Evolutionary conservation across 2,329 filamentous ascomycete genomes (phyloP), one percentile per base, ranked within the genome.

Genomic region (Magnaporthiopsis rhizophila): DNA sequence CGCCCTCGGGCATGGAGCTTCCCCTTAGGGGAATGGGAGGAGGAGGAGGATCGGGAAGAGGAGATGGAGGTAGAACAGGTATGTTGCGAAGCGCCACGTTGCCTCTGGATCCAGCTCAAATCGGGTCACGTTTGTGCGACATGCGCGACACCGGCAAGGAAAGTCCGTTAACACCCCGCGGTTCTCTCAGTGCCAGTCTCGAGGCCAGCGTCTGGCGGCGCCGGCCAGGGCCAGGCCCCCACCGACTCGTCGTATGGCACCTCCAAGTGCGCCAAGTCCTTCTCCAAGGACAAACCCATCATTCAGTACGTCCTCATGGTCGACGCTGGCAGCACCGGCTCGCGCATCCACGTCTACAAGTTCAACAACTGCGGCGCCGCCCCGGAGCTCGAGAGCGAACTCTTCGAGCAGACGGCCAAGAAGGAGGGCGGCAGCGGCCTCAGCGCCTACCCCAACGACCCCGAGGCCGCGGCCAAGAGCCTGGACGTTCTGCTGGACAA

Each of bases 251-350:
- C 87, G 11, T 83, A 87, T 71, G 85, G 85, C 69, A 88, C 90
- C 68, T 82, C 85, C 58, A 89, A 86, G 78, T 99, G 95, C 83
- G 87, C 87, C 66, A 91, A 88, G 74, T 92, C 95, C 58, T 88
- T 85, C 79, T 91, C 92, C 71, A 87, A 90, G 72, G 89, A 92
- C 69, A 98, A 97, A 80, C 94, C 95, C 62, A 86, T 99, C 69
- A 89, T 97, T 67, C 95, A 99, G 75, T 99, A 98, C 80, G 96
- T 95, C 67, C 85, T 98, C 72, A 99, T 99, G 95, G 91, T 99
- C 73, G 95, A 99, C 77, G 95, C 95, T 61, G 95, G 95, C 71
- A 98, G 93, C 81, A 98, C 95, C 64, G 95, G 95, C 66, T 98
- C 95, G 66, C 90, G 95, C 71, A 97, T 99, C 74, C 96, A 99